Evolutionary conservation across 345 rosid genomes (phyloP).

Genomic region (Citrus reticulata): DNA sequence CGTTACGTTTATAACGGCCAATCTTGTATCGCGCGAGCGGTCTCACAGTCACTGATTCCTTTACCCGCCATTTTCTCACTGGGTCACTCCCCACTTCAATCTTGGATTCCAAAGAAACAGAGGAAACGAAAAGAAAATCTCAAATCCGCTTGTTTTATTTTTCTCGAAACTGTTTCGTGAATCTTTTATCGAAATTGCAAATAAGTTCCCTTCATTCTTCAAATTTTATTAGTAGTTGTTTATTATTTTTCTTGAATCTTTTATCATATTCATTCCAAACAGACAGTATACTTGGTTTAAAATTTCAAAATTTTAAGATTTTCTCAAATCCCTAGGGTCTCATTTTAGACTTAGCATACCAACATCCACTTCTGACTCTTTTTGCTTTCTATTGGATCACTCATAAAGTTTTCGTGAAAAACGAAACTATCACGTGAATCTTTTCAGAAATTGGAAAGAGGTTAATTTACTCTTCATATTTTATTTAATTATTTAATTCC

Average conservation of each 20-base stretch:
- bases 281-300: background rate
- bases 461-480: background rate
- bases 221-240: background rate
- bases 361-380: background rate
- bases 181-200: background rate
- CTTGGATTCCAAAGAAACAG: background rate
- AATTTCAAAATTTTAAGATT: conserved; percentile 19
- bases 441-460: background rate
- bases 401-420: background rate
- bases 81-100: no score
- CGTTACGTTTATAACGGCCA: no score
- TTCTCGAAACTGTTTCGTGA: background rate
- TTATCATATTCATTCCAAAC: background rate
- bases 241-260: background rate
- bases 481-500: background rate
- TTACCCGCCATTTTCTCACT: conserved; percentile 5
- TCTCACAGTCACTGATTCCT: background rate
- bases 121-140: background rate
- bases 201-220: background rate
- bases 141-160: no score
- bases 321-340: conserved; percentile 4
- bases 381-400: background rate
- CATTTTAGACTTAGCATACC: background rate
- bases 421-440: background rate
- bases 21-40: background rate